phyloP scores from a whole-genome alignment of 768 basidiomycete species.

The Kwoniella sp. region DNA sequence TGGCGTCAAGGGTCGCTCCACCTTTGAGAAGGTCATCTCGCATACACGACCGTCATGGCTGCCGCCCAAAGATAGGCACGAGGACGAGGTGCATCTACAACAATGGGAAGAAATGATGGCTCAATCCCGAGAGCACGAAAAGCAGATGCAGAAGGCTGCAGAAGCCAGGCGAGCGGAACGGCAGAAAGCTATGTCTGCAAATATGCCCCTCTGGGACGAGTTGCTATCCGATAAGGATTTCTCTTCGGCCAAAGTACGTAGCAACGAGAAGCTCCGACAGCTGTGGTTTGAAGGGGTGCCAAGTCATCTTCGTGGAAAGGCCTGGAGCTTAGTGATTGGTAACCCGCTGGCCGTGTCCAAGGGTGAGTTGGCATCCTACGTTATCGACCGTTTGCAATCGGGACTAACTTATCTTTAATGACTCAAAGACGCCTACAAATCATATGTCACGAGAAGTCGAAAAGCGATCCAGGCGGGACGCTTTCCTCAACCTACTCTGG shows the following conservation, averaged over 20 bases:
- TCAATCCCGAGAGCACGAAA: constrained; percentile 34
- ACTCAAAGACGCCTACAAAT: constrained; percentile 44
- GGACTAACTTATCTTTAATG: too few relatives aligned
- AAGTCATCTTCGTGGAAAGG: constrained; percentile 44
- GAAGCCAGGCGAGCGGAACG: constrained; percentile 28
- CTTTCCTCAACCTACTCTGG: constrained; percentile 39
- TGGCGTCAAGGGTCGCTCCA: constrained; percentile 26
- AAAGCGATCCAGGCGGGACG: constrained; percentile 37
- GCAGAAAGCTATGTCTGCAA: constrained; percentile 33
- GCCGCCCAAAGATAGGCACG: constrained; percentile 43
- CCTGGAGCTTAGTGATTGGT: constrained; percentile 45
- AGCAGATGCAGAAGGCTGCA: constrained; percentile 19
- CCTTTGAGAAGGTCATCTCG: constrained; percentile 40
- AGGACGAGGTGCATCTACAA: constrained; percentile 45
- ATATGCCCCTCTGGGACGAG: constrained; percentile 40
- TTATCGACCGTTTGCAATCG: neutral
- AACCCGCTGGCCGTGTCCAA: constrained; percentile 45
- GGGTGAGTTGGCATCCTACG: constrained; percentile 23
- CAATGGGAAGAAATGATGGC: constrained; percentile 49
- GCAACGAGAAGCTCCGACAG: constrained; percentile 28
- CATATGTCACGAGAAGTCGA: constrained; percentile 30
- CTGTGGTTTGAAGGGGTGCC: constrained; percentile 48
- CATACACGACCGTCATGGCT: constrained; percentile 44
- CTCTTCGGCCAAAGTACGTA: constrained; percentile 22
- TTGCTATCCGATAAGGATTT: constrained; percentile 31